Conservation (phyloP, 129 eudicot genomes). For the Oenanthe sinensis region DNA sequence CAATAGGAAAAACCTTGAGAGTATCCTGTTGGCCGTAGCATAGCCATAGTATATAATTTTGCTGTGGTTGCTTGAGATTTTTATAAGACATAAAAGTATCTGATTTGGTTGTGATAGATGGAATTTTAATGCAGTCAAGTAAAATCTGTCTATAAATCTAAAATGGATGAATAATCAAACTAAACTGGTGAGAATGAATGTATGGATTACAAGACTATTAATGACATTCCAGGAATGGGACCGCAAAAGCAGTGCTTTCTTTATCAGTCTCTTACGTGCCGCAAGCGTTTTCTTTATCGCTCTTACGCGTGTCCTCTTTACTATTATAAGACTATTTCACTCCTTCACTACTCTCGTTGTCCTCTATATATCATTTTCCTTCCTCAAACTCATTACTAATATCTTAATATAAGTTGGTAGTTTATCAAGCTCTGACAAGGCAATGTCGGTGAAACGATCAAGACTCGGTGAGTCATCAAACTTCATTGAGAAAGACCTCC, state of each 20-base stretch:
- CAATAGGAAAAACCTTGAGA: not conserved
- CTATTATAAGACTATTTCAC: not conserved
- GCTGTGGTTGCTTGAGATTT: not conserved
- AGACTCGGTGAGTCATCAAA: not conserved
- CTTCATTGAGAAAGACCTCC: not conserved
- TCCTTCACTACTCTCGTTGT: not conserved
- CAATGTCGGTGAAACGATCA: constrained; percentile 8
- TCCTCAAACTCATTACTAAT: not conserved
- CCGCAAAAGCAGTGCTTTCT: not conserved
- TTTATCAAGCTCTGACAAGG: not conserved
- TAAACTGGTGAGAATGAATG: not conserved
- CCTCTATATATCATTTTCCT: not conserved
- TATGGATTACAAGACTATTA: constrained; percentile 1
- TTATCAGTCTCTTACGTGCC: constrained; percentile 3
- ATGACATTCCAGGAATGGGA: constrained; percentile 9
- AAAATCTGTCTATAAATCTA: not conserved
- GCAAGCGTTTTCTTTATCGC: not conserved
- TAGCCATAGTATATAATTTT: not conserved
- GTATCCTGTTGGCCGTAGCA: not conserved
- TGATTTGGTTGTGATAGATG: not conserved
- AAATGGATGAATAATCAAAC: not conserved
- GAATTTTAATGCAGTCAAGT: not conserved
- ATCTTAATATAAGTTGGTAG: not conserved
- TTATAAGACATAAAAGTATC: not conserved
- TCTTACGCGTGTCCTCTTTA: constrained; percentile 3